Base-by-base conservation (phyloP, 306 rosid species). In the Vicia faba region DNA sequence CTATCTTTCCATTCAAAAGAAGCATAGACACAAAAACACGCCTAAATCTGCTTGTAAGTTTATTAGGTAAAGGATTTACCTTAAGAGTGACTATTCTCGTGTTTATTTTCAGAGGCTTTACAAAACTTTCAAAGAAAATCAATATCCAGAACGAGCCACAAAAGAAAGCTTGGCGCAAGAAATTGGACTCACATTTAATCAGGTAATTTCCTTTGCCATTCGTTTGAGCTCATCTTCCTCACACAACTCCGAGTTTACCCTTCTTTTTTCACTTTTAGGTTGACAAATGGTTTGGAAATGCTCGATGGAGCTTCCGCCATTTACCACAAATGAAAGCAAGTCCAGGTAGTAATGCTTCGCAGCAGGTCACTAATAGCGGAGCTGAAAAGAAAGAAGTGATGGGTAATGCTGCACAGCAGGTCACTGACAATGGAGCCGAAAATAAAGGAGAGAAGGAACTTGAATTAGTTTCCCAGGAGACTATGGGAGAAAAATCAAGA, bases 211-310 rank as follows among this genome's bases (percentile, higher is more conserved):
- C 71, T 75, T 63, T 70, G 57, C 58, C 54, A 51, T 56, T 14
- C 44, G 41, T 49, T 68, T 33, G 29, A 20, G 64, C 14, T 1
- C 7, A 31, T 33, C 9, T 19, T 20, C 26, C 54, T 8, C 43
- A 10, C 8, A 36, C 8, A 35, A 33, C 33, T 57, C 55, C 31
- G 50, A 56, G 61, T 15, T 68, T 28, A 4, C 43, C 60, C 3
- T 46, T 50, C 39, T 16, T 51, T 61, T 64, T 61, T 20, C 41
- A 5, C 60, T 31, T 57, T 43, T 82, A 95, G 99, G 97, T 95
- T 68, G 71, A 80, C 84, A 95, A 88, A 85, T 95, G 97, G 97
- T 95, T 95, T 76, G 96, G 75, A 74, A 95, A 95, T 44, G 49
- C 80, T 49, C 92, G 97, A 8, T 90, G 95, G 95, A 82, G 87